These are phyloP conservation scores for Rhizopus microsporus DNA, from an alignment of 371 early-diverging fungal genomes.

Conservation along the genomic window DNA sequence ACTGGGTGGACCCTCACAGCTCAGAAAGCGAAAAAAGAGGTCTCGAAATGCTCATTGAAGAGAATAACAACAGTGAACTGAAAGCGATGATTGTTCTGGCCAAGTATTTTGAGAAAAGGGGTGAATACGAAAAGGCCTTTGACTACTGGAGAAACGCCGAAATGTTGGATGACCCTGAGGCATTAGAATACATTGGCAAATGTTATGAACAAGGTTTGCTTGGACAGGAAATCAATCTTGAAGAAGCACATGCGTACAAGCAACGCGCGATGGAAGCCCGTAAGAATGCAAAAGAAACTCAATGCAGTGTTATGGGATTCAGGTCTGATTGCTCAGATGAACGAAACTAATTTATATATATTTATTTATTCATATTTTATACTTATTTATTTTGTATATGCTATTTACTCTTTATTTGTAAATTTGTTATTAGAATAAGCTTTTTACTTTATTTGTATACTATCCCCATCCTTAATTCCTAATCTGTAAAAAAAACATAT, in stretches of 20 bases:
- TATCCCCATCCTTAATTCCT: no score
- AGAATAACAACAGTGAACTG: conserved; percentile 15
- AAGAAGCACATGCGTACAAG: conserved; percentile 3
- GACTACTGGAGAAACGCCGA: conserved; percentile 15
- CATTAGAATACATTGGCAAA: conserved; percentile 15
- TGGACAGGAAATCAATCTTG: conserved; percentile 12
- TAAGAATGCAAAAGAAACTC: conserved; percentile 23
- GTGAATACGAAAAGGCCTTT: conserved; percentile 10
- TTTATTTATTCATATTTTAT: conserved; percentile 6
- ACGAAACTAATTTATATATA: conserved; percentile 5
- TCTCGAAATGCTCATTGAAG: conserved; percentile 12
- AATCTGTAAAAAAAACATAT: background rate
- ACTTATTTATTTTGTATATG: conserved; percentile 3
- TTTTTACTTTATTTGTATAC: background rate
- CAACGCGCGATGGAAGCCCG: conserved; percentile 20
- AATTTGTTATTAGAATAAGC: background rate
- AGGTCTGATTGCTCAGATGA: conserved; percentile 27
- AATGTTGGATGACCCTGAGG: conserved; percentile 19
- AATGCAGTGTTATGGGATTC: conserved; percentile 24
- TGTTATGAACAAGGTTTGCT: conserved; percentile 19
- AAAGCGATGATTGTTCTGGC: conserved; percentile 24
- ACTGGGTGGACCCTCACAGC: conserved; percentile 4
- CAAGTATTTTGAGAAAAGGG: conserved; percentile 14
- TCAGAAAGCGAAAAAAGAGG: conserved; percentile 2
- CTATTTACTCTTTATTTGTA: background rate